Percentiles rank a stretch among this genome's conserved stretches.
These are phyloP conservation scores for Nitzschia palea DNA, from an alignment of 108 stramenopile species.

Conservation along the genomic window DNA sequence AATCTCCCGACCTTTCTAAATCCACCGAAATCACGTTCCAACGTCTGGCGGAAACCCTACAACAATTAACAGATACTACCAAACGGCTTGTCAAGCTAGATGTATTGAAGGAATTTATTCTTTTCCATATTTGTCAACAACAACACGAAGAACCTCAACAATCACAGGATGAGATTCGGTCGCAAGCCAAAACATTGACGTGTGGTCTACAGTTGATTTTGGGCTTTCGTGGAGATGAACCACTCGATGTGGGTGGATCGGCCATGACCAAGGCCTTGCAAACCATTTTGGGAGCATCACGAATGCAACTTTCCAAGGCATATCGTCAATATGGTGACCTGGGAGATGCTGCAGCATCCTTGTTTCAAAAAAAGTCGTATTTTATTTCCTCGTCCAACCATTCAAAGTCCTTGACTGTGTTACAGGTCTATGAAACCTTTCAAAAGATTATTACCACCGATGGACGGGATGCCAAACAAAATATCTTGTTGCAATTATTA, in stretches of 20 bases:
- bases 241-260: conserved; percentile 42
- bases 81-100: conserved; percentile 39
- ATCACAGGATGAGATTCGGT: background rate
- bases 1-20: background rate
- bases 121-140: background rate
- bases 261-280: conserved; percentile 43
- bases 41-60: conserved; percentile 31
- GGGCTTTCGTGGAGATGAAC: conserved; percentile 9
- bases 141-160: background rate
- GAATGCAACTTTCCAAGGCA: conserved; percentile 30
- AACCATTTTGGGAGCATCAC: conserved; percentile 30
- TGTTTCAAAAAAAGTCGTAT: conserved; percentile 30
- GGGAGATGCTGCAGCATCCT: conserved; percentile 45
- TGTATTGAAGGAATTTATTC: conserved; percentile 26
- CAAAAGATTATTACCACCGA: conserved; percentile 20
- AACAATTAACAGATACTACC: conserved; percentile 40
- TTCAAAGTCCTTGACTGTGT: conserved; percentile 16
- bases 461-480: conserved; percentile 33
- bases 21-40: conserved; percentile 14
- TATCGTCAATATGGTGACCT: conserved; percentile 48
- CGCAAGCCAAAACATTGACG: conserved; percentile 13
- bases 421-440: conserved; percentile 26
- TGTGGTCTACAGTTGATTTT: conserved; percentile 20
- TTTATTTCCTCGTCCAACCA: conserved; percentile 12
- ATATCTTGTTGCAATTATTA: conserved; percentile 36